Conservation (phyloP, 257 asterid genomes). For the Craterostigma plantagineum region DNA sequence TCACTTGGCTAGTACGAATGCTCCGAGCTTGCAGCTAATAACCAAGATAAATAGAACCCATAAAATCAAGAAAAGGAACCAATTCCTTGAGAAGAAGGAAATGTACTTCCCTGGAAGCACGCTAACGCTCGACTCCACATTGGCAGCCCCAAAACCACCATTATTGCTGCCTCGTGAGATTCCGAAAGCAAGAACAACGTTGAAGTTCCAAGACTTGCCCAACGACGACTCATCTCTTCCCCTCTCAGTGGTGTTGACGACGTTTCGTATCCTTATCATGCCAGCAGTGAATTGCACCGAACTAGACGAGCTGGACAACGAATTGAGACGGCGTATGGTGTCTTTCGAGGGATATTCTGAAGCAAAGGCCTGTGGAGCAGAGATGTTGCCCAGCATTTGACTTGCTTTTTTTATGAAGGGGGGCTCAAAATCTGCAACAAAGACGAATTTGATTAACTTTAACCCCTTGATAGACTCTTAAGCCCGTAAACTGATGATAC, state of each 20-base stretch:
- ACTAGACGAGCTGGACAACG: constrained; percentile 25
- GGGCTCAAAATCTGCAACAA: constrained; percentile 31
- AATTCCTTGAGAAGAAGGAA: constrained; percentile 21
- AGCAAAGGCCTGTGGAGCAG: constrained; percentile 86
- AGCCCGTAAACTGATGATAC: too few species aligned
- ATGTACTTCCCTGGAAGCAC: constrained; percentile 29
- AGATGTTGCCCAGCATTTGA: constrained; percentile 61
- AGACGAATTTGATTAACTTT: constrained; percentile 1
- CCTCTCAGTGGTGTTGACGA: constrained; percentile 5
- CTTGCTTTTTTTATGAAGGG: constrained; percentile 61
- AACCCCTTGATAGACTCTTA: not conserved
- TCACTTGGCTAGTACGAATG: constrained; percentile 27
- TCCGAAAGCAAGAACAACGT: constrained; percentile 48
- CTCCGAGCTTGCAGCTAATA: constrained; percentile 52
- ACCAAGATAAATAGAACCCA: constrained; percentile 42
- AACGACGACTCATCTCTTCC: constrained; percentile 16
- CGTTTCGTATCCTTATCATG: constrained; percentile 33
- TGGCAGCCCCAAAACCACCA: constrained; percentile 20
- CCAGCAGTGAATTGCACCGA: constrained; percentile 60
- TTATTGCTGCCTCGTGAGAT: constrained; percentile 18
- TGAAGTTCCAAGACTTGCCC: constrained; percentile 36
- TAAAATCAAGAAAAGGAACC: constrained; percentile 21
- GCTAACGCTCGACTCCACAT: constrained; percentile 38
- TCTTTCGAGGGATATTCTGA: constrained; percentile 65
- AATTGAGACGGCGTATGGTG: constrained; percentile 25